These are phyloP conservation scores for Seiridium unicorne DNA, from an alignment of 2,329 filamentous ascomycete species.

Conservation along the genomic window DNA sequence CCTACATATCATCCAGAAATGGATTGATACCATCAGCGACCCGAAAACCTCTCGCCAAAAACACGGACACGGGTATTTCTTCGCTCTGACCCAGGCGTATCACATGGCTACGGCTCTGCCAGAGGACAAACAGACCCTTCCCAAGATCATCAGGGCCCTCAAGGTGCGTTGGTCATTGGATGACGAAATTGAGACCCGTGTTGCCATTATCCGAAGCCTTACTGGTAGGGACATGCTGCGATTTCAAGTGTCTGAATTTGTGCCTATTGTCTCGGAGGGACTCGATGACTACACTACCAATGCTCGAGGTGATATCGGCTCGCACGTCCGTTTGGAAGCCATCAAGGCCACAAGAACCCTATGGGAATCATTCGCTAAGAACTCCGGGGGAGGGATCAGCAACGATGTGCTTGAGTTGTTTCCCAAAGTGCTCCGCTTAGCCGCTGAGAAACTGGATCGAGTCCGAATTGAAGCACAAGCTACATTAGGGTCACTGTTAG, in stretches of 20 bases:
- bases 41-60: constrained; percentile 30
- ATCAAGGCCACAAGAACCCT: constrained; percentile 72
- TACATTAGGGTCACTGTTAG: constrained; percentile 45
- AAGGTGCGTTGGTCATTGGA: constrained; percentile 52
- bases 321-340: constrained; percentile 78
- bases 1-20: constrained; percentile 39
- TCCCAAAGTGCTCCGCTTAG: constrained; percentile 61
- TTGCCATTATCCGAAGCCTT: constrained; percentile 55
- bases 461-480: constrained; percentile 68
- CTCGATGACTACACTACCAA: constrained; percentile 91
- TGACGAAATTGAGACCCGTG: constrained; percentile 48
- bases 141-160: constrained; percentile 41
- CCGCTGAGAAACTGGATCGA: constrained; percentile 87
- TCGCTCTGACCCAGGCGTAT: constrained; percentile 50
- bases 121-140: neutral
- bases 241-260: constrained; percentile 37
- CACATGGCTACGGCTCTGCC: constrained; percentile 30
- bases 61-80: constrained; percentile 50
- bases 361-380: constrained; percentile 31
- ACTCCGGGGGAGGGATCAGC: neutral
- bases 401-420: constrained; percentile 38
- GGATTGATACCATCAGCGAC: constrained; percentile 42
- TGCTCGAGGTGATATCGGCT: constrained; percentile 85
- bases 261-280: constrained; percentile 50
- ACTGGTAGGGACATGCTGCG: constrained; percentile 43